These are phyloP conservation scores for Dactylonectria macrodidyma DNA, from an alignment of 2,329 filamentous ascomycete genomes.

Conservation along the genomic window DNA sequence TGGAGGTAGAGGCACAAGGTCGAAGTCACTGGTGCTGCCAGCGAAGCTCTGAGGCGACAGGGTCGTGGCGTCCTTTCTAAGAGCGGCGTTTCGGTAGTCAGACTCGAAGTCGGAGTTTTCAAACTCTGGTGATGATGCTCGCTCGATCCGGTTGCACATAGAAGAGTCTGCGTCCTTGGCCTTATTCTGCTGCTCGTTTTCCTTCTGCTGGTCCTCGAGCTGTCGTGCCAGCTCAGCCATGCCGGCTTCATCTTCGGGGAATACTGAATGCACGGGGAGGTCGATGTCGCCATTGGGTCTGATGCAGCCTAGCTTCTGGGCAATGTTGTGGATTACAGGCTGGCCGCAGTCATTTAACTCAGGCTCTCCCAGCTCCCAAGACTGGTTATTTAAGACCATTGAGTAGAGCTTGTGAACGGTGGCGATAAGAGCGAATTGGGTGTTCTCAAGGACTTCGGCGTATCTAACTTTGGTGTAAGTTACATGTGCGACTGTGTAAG, in stretches of 20 bases:
- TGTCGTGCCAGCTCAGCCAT: conserved; percentile 70
- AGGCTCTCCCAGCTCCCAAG: conserved; percentile 75
- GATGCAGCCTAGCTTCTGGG: conserved; percentile 75
- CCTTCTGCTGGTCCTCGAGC: conserved; percentile 63
- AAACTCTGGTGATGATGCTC: conserved; percentile 68
- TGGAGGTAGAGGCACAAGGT: conserved; percentile 51
- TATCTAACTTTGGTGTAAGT: conserved; percentile 61
- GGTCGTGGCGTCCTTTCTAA: conserved; percentile 61
- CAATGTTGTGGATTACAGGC: conserved; percentile 76
- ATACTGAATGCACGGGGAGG: conserved; percentile 70
- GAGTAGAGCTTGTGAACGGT: conserved; percentile 77
- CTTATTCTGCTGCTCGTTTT: conserved; percentile 54
- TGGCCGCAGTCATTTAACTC: conserved; percentile 75
- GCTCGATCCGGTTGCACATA: conserved; percentile 55
- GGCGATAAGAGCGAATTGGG: conserved; percentile 74
- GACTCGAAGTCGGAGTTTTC: conserved; percentile 70
- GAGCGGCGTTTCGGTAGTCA: conserved; percentile 66
- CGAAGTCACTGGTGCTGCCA: conserved; percentile 53
- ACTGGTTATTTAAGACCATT: conserved; percentile 72
- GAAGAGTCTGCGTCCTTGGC: conserved; percentile 46
- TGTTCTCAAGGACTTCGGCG: conserved; percentile 76
- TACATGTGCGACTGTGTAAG: conserved; percentile 9
- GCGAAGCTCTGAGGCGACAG: conserved; percentile 69
- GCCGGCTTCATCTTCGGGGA: conserved; percentile 74
- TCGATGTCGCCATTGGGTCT: conserved; percentile 74